Base-by-base conservation (phyloP, 2,329 filamentous ascomycete species). In the Cladorrhinum sp. region DNA sequence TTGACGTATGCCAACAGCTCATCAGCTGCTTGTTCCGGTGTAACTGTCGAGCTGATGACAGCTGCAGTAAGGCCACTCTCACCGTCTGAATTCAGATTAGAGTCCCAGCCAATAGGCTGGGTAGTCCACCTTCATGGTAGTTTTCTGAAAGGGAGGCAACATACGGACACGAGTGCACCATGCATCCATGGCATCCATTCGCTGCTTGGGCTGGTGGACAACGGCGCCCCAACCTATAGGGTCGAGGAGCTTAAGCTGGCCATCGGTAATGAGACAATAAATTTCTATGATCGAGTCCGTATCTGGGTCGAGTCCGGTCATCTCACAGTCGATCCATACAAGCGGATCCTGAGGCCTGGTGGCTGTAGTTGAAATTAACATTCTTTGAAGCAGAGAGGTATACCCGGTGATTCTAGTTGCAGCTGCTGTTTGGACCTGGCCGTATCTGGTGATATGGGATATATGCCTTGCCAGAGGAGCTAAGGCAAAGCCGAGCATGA, bases 241-340 rank as follows among this genome's bases (percentile, higher is more conserved):
- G 62, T 96, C 92, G 24, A 96, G 76, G 33, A 96, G 74, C 60
- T 90, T 83, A 20, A 99, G 84, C 63, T 92, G 80, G 57, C 86
- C 83, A 67, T 93, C 90, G 7, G 95, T 99, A 72, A 99, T 85
- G 75, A 96, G 89, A 77, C 93, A 97, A 75, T 89, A 94, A 60
- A 98, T 89, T 70, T 96, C 92, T 71, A 98, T 86, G 70, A 98
- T 95, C 59, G 88, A 87, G 72, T 98, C 94, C 30, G 80, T 86
- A 62, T 90, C 84, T 1, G 87, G 82, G 74, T 96, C 82, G 7
- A 96, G 83, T 21, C 92, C 92, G 30, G 92, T 98, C 95, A 99
- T 99, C 92, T 84, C 81, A 66, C 81, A 83, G 76, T 96, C 92
- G 65, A 96, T 93, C 91, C 92, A 96, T 64, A 96, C 90, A 39